Percentiles rank a stretch among this genome's conserved stretches.
Conservation (phyloP, 108 stramenopile species). For the Fistulifera solaris region DNA sequence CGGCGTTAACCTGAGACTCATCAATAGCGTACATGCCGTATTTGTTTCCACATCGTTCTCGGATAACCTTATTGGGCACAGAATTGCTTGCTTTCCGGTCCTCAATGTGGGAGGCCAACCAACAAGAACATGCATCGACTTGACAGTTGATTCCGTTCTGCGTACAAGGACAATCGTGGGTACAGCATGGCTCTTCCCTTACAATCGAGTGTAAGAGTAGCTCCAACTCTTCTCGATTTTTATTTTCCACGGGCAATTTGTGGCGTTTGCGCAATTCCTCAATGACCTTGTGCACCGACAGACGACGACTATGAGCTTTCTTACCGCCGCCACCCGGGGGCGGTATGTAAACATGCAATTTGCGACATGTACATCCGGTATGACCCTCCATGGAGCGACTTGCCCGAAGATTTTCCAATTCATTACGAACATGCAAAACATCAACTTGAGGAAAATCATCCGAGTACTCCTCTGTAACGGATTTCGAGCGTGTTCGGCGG, state of each 20-base stretch:
- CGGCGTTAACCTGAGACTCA: slow-evolving; percentile 29
- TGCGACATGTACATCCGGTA: slow-evolving; percentile 73
- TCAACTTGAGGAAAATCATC: slow-evolving; percentile 28
- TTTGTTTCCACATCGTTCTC: slow-evolving; percentile 58
- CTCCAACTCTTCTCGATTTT: slow-evolving; percentile 58
- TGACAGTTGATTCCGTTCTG: slow-evolving; percentile 74
- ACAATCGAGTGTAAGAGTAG: slow-evolving; percentile 45
- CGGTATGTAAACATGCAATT: slow-evolving; percentile 57
- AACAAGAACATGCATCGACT: slow-evolving; percentile 75
- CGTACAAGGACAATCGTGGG: slow-evolving; percentile 60
- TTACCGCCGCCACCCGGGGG: slow-evolving; percentile 47
- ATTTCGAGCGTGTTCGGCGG: slow-evolving; percentile 2
- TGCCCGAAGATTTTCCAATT: slow-evolving; percentile 66
- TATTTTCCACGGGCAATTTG: slow-evolving; percentile 26
- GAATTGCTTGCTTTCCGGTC: slow-evolving; percentile 9
- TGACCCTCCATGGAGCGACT: slow-evolving; percentile 38
- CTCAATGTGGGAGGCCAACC: slow-evolving; percentile 60
- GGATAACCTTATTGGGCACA: slow-evolving; percentile 27
- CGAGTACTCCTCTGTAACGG: slow-evolving; percentile 24
- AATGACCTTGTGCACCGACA: slow-evolving; percentile 50
- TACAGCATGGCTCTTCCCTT: slow-evolving; percentile 68
- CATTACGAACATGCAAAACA: slow-evolving; percentile 63
- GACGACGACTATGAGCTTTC: slow-evolving; percentile 50
- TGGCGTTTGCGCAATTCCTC: slow-evolving; percentile 75
- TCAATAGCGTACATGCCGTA: slow-evolving; percentile 68